Evolutionary conservation across 495 filamentous ascomycete species (phyloP).

Genomic region (Xanthoparmelia taractica): DNA sequence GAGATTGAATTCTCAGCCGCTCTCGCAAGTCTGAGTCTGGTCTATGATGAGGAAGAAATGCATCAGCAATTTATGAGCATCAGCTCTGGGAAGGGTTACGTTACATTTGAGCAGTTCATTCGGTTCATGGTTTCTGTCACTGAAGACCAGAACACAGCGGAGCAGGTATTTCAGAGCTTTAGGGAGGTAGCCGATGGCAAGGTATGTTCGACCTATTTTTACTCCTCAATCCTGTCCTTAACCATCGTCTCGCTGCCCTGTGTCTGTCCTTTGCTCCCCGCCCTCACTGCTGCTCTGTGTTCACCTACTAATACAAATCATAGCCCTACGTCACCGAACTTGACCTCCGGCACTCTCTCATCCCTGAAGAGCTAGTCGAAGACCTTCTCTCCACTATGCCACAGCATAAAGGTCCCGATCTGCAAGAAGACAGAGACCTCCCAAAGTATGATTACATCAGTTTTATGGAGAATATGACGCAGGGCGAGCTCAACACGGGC

Average conservation of each 20-base stretch:
- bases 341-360: constrained; percentile 85
- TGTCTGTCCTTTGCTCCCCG: background rate
- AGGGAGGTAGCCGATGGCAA: constrained; percentile 96
- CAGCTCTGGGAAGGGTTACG: constrained; percentile 62
- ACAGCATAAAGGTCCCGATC: constrained; percentile 65
- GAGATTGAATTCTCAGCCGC: constrained; percentile 95
- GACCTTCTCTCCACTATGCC: constrained; percentile 85
- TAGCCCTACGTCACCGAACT: constrained; percentile 95
- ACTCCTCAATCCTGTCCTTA: background rate
- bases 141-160: constrained; percentile 95
- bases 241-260: background rate
- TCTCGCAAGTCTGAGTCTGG: constrained; percentile 82
- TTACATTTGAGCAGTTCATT: constrained; percentile 98
- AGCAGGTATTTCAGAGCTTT: constrained; percentile 96
- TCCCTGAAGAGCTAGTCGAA: constrained; percentile 92
- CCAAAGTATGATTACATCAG: constrained; percentile 85
- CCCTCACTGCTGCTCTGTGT: background rate
- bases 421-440: constrained; percentile 66
- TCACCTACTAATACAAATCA: background rate
- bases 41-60: constrained; percentile 96
- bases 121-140: constrained; percentile 98
- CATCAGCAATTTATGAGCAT: constrained; percentile 79
- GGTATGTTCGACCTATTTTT: constrained; percentile 36
- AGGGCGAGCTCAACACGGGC: constrained; percentile 11
- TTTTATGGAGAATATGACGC: constrained; percentile 78